Conservation (phyloP, 345 rosid species). For the Pistacia integerrima region DNA sequence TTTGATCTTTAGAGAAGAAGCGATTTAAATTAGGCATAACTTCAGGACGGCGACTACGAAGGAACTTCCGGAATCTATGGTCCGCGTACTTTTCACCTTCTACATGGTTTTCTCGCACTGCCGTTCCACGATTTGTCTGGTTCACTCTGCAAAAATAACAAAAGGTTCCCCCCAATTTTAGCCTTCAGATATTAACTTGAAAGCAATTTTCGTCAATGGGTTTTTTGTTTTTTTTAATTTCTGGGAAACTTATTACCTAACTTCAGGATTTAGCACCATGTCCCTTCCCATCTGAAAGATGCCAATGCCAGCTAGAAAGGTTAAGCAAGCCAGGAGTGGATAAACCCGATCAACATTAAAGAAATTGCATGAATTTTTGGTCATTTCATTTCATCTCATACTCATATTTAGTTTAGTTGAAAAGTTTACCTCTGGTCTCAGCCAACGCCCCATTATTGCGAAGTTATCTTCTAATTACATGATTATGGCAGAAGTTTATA, state of each 20-base stretch:
- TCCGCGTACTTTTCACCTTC: conserved; percentile 72
- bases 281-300: conserved; percentile 69
- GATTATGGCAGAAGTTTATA: neutral
- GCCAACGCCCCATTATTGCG: conserved; percentile 65
- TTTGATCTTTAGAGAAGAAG: conserved; percentile 54
- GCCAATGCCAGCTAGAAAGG: conserved; percentile 59
- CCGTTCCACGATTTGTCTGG: conserved; percentile 46
- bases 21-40: conserved; percentile 74
- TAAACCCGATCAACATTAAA: conserved; percentile 42
- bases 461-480: neutral
- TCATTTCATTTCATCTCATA: no score
- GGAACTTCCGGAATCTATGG: conserved; percentile 67
- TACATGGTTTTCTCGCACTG: conserved; percentile 56
- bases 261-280: conserved; percentile 63
- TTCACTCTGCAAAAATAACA: conserved; percentile 40
- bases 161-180: no score
- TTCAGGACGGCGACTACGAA: conserved; percentile 67
- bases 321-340: conserved; percentile 74
- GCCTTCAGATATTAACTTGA: no score
- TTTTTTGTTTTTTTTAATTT: no score
- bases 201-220: neutral
- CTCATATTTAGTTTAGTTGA: neutral
- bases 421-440: conserved; percentile 62
- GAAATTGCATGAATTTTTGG: neutral
- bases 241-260: conserved; percentile 41